phyloP scores from a whole-genome alignment of 805 yeast species.

The Blastobotrys americana region DNA sequence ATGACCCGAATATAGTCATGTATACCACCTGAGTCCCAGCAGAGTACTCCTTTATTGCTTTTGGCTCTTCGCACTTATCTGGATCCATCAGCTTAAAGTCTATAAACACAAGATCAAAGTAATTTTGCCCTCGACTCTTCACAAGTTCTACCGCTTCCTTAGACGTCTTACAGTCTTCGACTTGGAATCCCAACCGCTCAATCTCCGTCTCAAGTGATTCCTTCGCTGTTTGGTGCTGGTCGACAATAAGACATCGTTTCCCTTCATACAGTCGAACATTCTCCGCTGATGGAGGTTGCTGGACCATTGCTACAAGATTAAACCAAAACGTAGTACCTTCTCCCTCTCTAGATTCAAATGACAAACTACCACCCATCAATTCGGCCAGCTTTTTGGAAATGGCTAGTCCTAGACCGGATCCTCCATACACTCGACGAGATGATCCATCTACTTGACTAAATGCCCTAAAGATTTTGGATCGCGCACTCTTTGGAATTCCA shows the following conservation, averaged over 20 bases:
- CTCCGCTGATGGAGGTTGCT: conserved; percentile 21
- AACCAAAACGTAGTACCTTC: conserved; percentile 43
- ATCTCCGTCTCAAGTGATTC: conserved; percentile 32
- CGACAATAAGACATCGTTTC: conserved; percentile 31
- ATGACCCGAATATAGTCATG: conserved; percentile 23
- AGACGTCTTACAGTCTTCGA: conserved; percentile 22
- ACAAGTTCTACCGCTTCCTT: conserved; percentile 18
- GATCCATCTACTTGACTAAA: conserved; percentile 53
- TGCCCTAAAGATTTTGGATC: conserved; percentile 43
- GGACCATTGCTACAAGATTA: conserved; percentile 30
- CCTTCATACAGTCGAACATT: conserved; percentile 13
- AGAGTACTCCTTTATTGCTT: conserved; percentile 11
- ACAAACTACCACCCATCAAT: conserved; percentile 42
- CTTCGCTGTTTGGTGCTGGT: conserved; percentile 30
- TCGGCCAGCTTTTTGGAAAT: conserved; percentile 43
- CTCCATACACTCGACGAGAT: conserved; percentile 45
- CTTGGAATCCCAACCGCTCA: conserved; percentile 28
- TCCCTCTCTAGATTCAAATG: conserved; percentile 41
- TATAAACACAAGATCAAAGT: conserved; percentile 19
- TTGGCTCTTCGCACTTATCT: conserved; percentile 11
- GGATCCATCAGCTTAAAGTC: conserved; percentile 15
- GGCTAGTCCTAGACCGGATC: conserved; percentile 46
- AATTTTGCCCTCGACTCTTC: conserved; percentile 8
- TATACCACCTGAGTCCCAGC: conserved; percentile 18
- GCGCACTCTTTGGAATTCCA: conserved; percentile 42